A percentile compares a stretch with the other conserved stretches of the same genome.
Evolutionary conservation across 192 early-diverging fungal genomes (phyloP).

Genomic region (Entrophospora sp.): DNA sequence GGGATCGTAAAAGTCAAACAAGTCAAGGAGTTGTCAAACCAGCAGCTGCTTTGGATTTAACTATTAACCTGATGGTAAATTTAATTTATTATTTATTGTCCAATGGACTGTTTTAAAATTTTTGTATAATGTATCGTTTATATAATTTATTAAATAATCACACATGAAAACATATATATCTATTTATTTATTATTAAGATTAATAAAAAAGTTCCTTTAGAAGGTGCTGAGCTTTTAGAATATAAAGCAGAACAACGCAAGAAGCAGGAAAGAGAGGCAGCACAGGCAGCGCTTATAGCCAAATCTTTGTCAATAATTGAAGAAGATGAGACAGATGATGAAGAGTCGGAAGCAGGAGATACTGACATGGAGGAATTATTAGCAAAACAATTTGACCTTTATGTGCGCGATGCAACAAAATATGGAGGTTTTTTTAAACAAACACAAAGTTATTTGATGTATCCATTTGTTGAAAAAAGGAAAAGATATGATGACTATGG

Average conservation of each 20-base stretch:
- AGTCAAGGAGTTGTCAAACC: too few species aligned
- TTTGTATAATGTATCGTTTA: too few species aligned
- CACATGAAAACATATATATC: too few species aligned
- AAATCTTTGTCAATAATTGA: conserved; percentile 77
- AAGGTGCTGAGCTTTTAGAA: conserved; percentile 66
- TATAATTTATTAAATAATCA: too few species aligned
- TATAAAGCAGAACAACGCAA: conserved; percentile 55
- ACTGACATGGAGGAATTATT: conserved; percentile 40
- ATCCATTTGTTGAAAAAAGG: conserved; percentile 71
- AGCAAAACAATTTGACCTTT: conserved; percentile 62
- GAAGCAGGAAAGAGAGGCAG: conserved; percentile 50
- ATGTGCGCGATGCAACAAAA: conserved; percentile 66
- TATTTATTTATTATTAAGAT: too few species aligned
- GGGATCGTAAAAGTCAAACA: too few species aligned
- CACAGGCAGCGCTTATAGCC: too few species aligned
- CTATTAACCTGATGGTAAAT: too few species aligned
- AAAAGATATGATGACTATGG: conserved; percentile 90
- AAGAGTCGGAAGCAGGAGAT: conserved; percentile 39
- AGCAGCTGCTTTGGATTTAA: too few species aligned
- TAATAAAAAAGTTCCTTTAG: too few species aligned
- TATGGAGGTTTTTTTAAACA: conserved; percentile 69
- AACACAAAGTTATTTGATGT: conserved; percentile 74
- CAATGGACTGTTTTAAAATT: too few species aligned
- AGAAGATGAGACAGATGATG: conserved; percentile 58
- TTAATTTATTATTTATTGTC: too few species aligned